Base-by-base conservation (phyloP, 495 filamentous ascomycete species). In the Recurvomyces mirabilis region DNA sequence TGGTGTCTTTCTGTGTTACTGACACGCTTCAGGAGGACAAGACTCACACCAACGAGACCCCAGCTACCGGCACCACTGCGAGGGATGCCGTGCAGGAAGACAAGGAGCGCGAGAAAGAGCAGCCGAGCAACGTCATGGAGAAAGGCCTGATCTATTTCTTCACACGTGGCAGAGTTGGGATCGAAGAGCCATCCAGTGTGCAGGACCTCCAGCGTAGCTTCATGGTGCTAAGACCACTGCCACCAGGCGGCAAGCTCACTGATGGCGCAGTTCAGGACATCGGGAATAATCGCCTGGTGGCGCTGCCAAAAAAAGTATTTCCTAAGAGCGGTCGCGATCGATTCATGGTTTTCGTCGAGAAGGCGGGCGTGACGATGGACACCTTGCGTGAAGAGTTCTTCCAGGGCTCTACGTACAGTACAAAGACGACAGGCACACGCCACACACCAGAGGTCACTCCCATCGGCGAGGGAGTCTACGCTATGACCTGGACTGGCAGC, bases 91-190 rank as follows among this genome's bases (percentile, higher is more conserved):
- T 65, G 13, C 50, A 66, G 29, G 50, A 61, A 32, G 60, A 61
- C 21, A 43, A 55, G 14, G 55, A 70, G 52, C 70, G 70, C 51
- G 78, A 74, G 55, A 66, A 70, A 42, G 62, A 52, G 1, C 66
- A 78, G 5, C 75, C 87, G 0, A 79, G 82, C n/a, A 84, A 67
- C 41, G 77, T 91, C 21, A 68, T 94, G 10, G 89, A 96, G 56
- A 94, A 94, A 53, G 89, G 88, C 2, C 73, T 94, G 51, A 83
- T 96, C 51, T 94, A 94, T 68, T 93, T 94, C 72, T 94, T 94
- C 68, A 80, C 79, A 58, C 79, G 87, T 31, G 75, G 75, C 9
- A 78, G 85, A 19, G 84, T 94, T 40, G 73, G 72, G 42, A 70
- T 84, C 15, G 73, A 85, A 11, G 73, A 86, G 10, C 80, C 88